These are phyloP conservation scores for Malassezia restricta DNA, from an alignment of 1,284 basidiomycete species.

Conservation along the genomic window DNA sequence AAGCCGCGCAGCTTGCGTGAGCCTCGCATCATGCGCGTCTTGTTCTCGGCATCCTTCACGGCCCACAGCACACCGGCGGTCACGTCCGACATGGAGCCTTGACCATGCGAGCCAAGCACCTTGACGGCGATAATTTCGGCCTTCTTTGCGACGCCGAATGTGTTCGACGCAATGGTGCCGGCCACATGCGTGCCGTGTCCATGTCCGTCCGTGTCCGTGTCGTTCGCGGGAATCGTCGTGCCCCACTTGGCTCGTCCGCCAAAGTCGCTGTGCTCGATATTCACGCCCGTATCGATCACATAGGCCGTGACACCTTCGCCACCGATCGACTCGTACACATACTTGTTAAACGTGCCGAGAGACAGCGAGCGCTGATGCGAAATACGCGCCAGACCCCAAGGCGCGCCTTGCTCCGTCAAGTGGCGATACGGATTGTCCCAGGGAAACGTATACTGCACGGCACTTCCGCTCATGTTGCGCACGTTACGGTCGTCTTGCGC, in stretches of 20 bases:
- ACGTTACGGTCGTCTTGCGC: conserved; percentile 31
- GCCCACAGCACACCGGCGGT: conserved; percentile 62
- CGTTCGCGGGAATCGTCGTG: conserved; percentile 52
- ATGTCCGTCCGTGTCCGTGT: conserved; percentile 61
- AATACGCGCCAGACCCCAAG: conserved; percentile 94
- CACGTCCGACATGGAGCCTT: conserved; percentile 91
- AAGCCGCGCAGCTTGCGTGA: conserved; percentile 73
- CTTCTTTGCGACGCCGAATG: conserved; percentile 87
- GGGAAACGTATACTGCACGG: conserved; percentile 40
- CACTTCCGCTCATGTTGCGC: conserved; percentile 25
- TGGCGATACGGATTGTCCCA: conserved; percentile 25
- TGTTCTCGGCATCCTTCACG: conserved; percentile 55
- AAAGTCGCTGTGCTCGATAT: conserved; percentile 73
- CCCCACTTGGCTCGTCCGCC: conserved; percentile 60
- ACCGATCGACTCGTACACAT: conserved; percentile 61
- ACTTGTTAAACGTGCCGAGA: conserved; percentile 76
- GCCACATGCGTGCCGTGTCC: conserved; percentile 63
- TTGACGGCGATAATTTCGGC: conserved; percentile 91
- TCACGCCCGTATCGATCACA: conserved; percentile 67
- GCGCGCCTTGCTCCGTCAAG: conserved; percentile 60
- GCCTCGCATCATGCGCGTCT: conserved; percentile 55
- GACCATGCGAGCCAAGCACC: conserved; percentile 81
- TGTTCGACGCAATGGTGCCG: conserved; percentile 55
- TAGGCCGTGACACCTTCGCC: conserved; percentile 85
- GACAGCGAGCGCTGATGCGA: conserved; percentile 70